Percentiles rank a stretch among this genome's conserved stretches.
Conservation (phyloP, 495 filamentous ascomycete species). For the Xylaria scruposa region DNA sequence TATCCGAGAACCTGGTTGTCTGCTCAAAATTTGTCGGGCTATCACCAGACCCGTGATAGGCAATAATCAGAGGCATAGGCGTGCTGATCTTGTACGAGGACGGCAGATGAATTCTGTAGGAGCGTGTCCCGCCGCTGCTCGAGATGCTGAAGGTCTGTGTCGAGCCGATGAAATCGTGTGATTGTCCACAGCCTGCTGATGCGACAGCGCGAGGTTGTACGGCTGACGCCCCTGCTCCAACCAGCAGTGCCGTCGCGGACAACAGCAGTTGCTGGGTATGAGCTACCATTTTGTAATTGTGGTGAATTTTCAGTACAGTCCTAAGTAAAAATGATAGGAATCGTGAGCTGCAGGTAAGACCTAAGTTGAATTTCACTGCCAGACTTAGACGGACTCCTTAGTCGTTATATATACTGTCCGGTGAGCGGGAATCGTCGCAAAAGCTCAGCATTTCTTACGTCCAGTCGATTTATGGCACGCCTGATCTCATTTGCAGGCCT, state of each 20-base stretch:
- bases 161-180: neutral
- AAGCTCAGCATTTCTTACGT: no score
- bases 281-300: neutral
- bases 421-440: no score
- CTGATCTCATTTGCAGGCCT: no score
- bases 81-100: constrained; percentile 4
- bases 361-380: neutral
- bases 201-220: neutral
- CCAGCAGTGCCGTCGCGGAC: constrained; percentile 2
- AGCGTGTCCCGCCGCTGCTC: constrained; percentile 2
- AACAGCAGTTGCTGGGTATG: neutral
- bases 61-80: constrained; percentile 1
- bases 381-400: neutral
- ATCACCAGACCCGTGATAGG: constrained; percentile 10
- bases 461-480: no score
- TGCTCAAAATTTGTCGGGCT: constrained; percentile 5
- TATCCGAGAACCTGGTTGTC: constrained; percentile 1
- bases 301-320: neutral
- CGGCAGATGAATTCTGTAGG: constrained; percentile 5
- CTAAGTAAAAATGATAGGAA: neutral
- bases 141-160: constrained; percentile 2
- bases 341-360: neutral
- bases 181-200: neutral
- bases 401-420: no score
- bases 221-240: neutral